These are phyloP conservation scores for Chionographis japonica DNA, from an alignment of 106 monocot genomes.

Conservation along the genomic window DNA sequence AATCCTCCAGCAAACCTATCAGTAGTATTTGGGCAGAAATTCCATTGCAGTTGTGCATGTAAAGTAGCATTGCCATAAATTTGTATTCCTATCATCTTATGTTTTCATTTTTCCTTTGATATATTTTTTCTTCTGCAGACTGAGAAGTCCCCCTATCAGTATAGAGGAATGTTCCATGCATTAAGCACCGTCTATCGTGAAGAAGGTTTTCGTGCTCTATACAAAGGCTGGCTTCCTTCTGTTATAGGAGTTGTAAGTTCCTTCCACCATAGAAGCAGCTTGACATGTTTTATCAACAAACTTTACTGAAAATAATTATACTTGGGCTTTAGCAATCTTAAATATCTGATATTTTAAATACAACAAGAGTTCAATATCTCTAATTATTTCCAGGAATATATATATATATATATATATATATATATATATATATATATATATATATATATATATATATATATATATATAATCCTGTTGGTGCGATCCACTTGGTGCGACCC, in stretches of 20 bases:
- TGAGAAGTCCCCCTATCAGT: slow-evolving; percentile 77
- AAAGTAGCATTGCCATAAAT: neutral
- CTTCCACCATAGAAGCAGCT: neutral
- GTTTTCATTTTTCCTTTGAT: too few species aligned
- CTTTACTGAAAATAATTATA: neutral
- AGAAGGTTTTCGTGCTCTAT: slow-evolving; percentile 87
- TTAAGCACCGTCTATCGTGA: slow-evolving; percentile 60
- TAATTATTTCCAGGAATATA: too few species aligned
- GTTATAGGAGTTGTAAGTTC: slow-evolving; percentile 91
- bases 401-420: too few species aligned
- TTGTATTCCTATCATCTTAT: neutral
- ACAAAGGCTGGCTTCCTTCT: slow-evolving; percentile 99
- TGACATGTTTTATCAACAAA: neutral
- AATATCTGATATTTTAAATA: too few species aligned
- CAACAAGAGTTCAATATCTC: too few species aligned
- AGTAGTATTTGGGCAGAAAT: too few species aligned
- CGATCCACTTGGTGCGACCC: too few species aligned
- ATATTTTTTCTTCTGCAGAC: slow-evolving; percentile 41
- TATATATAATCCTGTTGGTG: too few species aligned
- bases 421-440: too few species aligned
- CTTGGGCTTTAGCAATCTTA: too few species aligned
- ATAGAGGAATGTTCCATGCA: slow-evolving; percentile 91
- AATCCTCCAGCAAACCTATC: neutral
- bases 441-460: too few species aligned
- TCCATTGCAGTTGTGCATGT: too few species aligned